Percentiles rank a stretch among this genome's conserved stretches.
Conservation (phyloP, 2,329 filamentous ascomycete species). For the Tolypocladium paradoxum region DNA sequence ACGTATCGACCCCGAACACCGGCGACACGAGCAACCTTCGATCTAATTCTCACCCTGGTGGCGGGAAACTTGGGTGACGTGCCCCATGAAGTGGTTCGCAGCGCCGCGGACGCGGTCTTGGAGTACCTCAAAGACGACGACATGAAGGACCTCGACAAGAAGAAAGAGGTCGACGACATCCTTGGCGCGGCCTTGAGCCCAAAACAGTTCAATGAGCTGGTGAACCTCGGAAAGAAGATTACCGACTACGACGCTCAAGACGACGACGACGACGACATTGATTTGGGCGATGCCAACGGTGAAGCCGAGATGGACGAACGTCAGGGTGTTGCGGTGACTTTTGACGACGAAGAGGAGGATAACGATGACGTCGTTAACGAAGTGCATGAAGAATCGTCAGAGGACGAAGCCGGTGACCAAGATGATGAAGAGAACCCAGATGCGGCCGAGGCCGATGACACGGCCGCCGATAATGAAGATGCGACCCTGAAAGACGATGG, state of each 20-base stretch:
- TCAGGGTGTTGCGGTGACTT: conserved; percentile 94
- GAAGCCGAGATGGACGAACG: conserved; percentile 79
- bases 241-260: conserved; percentile 97
- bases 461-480: conserved; percentile 57
- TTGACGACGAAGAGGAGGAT: conserved; percentile 86
- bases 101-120: conserved; percentile 82
- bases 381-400: conserved; percentile 78
- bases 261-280: conserved; percentile 74
- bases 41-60: conserved; percentile 86
- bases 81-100: conserved; percentile 80
- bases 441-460: conserved; percentile 39
- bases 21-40: conserved; percentile 85
- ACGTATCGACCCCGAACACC: conserved; percentile 85
- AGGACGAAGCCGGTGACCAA: conserved; percentile 61
- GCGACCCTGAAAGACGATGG: conserved; percentile 69
- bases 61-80: conserved; percentile 86
- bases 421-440: conserved; percentile 51
- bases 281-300: conserved; percentile 53
- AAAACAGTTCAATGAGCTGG: conserved; percentile 92
- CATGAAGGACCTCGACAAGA: conserved; percentile 95
- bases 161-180: conserved; percentile 92
- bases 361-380: conserved; percentile 70
- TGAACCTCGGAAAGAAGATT: conserved; percentile 96
- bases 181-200: conserved; percentile 70
- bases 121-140: conserved; percentile 93